phyloP scores from a whole-genome alignment of 1,139 yeast genomes.

The Yamadazyma sp. region DNA sequence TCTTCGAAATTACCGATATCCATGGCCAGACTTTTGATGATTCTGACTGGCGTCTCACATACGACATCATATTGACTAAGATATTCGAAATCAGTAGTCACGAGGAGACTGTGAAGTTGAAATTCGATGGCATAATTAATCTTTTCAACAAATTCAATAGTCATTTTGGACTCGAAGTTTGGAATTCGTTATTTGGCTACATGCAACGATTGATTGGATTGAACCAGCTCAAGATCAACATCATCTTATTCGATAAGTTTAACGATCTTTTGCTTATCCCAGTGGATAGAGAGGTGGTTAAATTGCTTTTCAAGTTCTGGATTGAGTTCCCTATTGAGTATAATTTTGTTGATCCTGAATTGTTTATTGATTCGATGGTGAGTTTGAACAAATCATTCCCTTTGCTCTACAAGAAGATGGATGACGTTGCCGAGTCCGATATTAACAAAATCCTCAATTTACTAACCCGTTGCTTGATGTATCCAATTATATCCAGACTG shows the following conservation, averaged over 20 bases:
- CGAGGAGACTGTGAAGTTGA: constrained; percentile 57
- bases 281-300: constrained; percentile 26
- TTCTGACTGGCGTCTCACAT: constrained; percentile 57
- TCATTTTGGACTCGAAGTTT: constrained; percentile 28
- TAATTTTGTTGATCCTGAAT: constrained; percentile 47
- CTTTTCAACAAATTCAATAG: constrained; percentile 42
- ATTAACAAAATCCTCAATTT: constrained; percentile 37
- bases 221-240: constrained; percentile 48
- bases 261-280: constrained; percentile 37
- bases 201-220: constrained; percentile 37
- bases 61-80: constrained; percentile 47
- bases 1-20: constrained; percentile 79
- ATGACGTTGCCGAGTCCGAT: constrained; percentile 32
- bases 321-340: constrained; percentile 55
- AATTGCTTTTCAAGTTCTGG: constrained; percentile 65
- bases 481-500: constrained; percentile 53
- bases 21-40: constrained; percentile 54
- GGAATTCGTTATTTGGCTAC: constrained; percentile 55
- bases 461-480: constrained; percentile 61
- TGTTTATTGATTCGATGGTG: constrained; percentile 58
- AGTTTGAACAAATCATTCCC: constrained; percentile 53
- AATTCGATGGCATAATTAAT: constrained; percentile 58
- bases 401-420: constrained; percentile 32
- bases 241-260: constrained; percentile 53
- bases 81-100: constrained; percentile 40